These are phyloP conservation scores for Quercus parvula DNA, from an alignment of 306 rosid genomes.

Conservation along the genomic window DNA sequence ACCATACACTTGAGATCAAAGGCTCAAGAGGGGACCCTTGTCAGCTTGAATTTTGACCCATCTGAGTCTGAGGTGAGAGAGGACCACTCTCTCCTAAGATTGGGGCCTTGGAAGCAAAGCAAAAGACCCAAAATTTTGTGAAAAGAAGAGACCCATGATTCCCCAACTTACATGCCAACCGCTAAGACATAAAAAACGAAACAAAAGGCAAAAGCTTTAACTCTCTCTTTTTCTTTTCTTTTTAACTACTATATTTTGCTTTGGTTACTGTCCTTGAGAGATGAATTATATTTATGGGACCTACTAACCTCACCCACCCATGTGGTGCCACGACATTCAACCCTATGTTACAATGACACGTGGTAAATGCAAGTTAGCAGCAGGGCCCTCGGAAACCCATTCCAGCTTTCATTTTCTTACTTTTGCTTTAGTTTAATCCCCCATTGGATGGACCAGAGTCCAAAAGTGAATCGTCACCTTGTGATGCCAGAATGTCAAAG, in stretches of 20 bases:
- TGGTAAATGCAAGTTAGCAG: not conserved
- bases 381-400: not conserved
- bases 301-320: not conserved
- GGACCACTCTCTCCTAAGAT: not conserved
- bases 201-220: not conserved
- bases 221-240: not conserved
- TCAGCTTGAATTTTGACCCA: not conserved
- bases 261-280: not conserved
- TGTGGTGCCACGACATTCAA: conserved; percentile 1
- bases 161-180: not conserved
- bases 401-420: not conserved
- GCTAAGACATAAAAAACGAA: not conserved
- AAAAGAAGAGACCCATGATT: not conserved
- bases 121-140: not conserved
- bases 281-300: not conserved
- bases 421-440: not conserved
- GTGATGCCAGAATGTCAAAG: not conserved
- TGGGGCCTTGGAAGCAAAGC: not conserved
- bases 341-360: not conserved
- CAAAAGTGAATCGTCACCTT: not conserved
- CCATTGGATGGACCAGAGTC: not conserved
- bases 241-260: too few species aligned
- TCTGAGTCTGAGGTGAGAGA: not conserved
- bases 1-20: too few species aligned
- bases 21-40: not conserved